Conservation (phyloP, 148 eudicot species). For the Vaccinium darrowii region DNA sequence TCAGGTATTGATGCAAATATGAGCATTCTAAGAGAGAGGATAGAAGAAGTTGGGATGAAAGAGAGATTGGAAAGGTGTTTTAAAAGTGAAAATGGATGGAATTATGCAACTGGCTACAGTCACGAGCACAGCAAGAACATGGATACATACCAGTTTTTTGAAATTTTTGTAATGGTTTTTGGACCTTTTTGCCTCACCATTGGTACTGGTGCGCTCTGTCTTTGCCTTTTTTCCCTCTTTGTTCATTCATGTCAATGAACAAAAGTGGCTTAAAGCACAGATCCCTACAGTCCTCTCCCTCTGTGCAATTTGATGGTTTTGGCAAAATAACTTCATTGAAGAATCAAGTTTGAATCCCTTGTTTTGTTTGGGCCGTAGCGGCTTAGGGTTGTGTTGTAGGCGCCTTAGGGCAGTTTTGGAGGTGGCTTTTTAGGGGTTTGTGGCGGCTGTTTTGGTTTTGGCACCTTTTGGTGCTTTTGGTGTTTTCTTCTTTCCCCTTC, state of each 20-base stretch:
- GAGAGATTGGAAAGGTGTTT: conserved; percentile 37
- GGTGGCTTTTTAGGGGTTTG: no score
- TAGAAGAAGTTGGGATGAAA: conserved; percentile 29
- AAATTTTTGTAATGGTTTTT: conserved; percentile 20
- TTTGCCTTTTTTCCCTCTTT: conserved; percentile 28
- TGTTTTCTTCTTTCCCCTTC: no score
- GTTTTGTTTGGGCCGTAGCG: not conserved
- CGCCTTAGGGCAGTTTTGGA: no score
- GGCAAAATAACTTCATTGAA: not conserved
- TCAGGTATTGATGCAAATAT: not conserved
- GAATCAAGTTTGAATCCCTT: no score
- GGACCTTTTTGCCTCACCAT: conserved; percentile 38
- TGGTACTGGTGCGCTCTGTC: conserved; percentile 22
- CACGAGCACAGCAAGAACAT: not conserved
- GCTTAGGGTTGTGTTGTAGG: no score
- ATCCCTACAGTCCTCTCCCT: not conserved
- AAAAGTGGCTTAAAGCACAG: not conserved
- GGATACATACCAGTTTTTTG: conserved; percentile 9
- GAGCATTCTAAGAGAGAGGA: conserved; percentile 27
- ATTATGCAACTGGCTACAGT: conserved; percentile 15
- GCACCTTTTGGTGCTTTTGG: not conserved
- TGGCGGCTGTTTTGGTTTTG: no score
- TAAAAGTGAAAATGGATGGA: conserved; percentile 35
- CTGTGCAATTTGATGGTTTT: not conserved
- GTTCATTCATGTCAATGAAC: conserved; percentile 20